Evolutionary conservation across 306 rosid genomes (phyloP), one percentile per base, ranked within the genome.

Genomic region (Rosa rugosa): DNA sequence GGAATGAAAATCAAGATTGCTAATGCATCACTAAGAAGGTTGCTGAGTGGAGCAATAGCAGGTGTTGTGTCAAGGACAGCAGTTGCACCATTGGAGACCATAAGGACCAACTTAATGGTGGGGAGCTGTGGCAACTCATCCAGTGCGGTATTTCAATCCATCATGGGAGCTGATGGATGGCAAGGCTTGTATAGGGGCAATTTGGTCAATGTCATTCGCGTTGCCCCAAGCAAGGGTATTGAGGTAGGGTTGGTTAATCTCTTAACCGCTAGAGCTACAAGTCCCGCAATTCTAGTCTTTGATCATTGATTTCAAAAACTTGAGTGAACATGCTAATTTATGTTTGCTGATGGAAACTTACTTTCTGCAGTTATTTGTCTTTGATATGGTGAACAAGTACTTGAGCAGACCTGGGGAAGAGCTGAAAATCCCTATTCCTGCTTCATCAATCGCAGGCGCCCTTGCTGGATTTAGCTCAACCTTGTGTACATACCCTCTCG

Each of bases 391-490:
- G 47, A 87, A 87, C 60, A 89, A 89, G 75, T 81, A 85, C 56
- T 75, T 93, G 57, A 80, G 87, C 46, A 87, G 89, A 81, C 85
- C 79, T 38, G 93, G 91, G n/a, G 91, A 86, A n/a, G 76, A 83
- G 42, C 71, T 82, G 38, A 85, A 79, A 76, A 53, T 86, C 64
- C 92, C 86, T 2, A 67, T 89, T 74, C 91, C 96, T 0, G 86
- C 89, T 66, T 90, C 95, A 41, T 85, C 80, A 46, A 22, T 93
- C 36, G 97, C 95, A 0, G 97, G 97, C 47, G 97, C 98, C 46
- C 77, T 90, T 54, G 95, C 98, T 56, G 97, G 98, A 68, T 80
- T 93, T 60, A 88, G 89, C 90, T 90, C 97, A 41, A 90, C 97
- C 25, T 54, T 90, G 75, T 88, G 87, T 20, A 90, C 90, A 17